Conservation (phyloP, 257 asterid genomes). For the Lavandula angustifolia region DNA sequence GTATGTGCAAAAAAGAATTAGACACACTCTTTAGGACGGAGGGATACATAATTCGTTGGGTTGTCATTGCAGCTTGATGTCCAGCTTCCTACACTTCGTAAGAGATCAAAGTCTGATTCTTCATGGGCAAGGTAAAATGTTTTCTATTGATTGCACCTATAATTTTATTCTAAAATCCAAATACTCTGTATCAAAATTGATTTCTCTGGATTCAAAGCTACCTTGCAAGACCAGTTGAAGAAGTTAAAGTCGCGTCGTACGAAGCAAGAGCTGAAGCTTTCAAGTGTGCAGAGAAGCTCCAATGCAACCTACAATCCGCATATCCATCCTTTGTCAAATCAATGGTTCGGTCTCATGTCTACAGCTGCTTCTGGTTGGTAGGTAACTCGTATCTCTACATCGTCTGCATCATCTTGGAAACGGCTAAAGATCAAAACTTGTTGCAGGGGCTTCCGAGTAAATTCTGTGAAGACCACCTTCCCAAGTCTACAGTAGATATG, state of each 20-base stretch:
- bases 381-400: constrained; percentile 31
- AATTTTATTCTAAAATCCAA: not conserved
- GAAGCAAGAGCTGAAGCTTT: constrained; percentile 60
- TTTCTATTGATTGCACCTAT: not conserved
- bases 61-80: constrained; percentile 53
- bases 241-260: constrained; percentile 63
- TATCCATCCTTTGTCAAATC: constrained; percentile 76
- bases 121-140: constrained; percentile 70
- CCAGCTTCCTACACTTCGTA: constrained; percentile 51
- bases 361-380: constrained; percentile 96
- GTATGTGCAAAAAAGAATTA: too few species aligned
- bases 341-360: constrained; percentile 92
- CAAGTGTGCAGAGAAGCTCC: constrained; percentile 67
- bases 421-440: not conserved
- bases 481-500: constrained; percentile 56
- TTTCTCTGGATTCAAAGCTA: constrained; percentile 47
- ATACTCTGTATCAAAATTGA: constrained; percentile 17
- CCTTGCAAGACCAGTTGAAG: constrained; percentile 81
- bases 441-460: constrained; percentile 70
- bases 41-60: too few species aligned
- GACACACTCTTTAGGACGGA: too few species aligned
- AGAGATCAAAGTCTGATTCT: constrained; percentile 52
- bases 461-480: constrained; percentile 68
- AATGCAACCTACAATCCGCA: constrained; percentile 53
- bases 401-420: constrained; percentile 4